Evolutionary conservation across 257 asterid species (phyloP).

Genomic region (Fraxinus anomala): DNA sequence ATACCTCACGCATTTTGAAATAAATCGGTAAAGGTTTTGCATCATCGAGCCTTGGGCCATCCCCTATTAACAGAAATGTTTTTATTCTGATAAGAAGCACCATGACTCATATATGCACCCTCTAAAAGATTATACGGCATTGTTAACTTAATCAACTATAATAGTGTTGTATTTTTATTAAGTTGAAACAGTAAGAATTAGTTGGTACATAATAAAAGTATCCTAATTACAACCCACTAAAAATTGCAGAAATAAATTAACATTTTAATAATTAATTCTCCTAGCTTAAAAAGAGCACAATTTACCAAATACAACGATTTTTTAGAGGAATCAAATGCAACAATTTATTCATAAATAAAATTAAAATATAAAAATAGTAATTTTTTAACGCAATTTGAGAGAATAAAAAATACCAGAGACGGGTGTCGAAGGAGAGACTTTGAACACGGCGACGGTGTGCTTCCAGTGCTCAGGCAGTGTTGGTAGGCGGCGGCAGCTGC

Average conservation of each 20-base stretch:
- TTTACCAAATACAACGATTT: not conserved
- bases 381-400: not conserved
- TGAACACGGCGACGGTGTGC: constrained; percentile 38
- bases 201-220: not conserved
- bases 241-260: too few relatives aligned
- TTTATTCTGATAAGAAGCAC: not conserved
- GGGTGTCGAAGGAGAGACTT: constrained; percentile 65
- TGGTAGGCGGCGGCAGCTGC: constrained; percentile 46
- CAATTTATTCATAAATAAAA: not conserved
- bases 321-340: not conserved
- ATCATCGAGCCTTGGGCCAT: not conserved
- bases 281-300: not conserved
- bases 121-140: not conserved
- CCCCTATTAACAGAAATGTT: not conserved
- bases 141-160: not conserved
- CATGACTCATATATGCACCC: not conserved
- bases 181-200: not conserved
- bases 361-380: not conserved
- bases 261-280: too few relatives aligned
- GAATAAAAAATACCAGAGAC: constrained; percentile 54
- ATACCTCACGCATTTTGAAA: not conserved
- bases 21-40: not conserved
- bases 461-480: constrained; percentile 44
- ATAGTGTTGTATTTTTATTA: not conserved
- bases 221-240: not conserved